Evolutionary conservation across 192 early-diverging fungal genomes (phyloP), one percentile per base, ranked within the genome.

Genomic region (Pilaira anomala): DNA sequence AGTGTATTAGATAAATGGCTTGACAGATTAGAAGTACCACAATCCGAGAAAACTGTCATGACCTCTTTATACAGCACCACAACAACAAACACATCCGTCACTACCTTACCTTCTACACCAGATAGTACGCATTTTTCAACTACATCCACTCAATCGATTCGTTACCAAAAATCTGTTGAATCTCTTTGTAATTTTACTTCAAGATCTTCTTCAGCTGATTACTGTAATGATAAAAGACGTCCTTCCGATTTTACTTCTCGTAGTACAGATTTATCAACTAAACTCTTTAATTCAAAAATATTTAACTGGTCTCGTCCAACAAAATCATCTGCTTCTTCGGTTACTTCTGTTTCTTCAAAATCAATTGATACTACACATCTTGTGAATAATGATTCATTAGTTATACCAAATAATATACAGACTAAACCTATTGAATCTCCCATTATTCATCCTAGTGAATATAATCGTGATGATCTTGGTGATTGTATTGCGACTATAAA

Each of bases 1-100:
- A 73, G 71, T 46, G 66, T 73, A 13, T 52, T 73, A 7, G 71
- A 73, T 29, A 73, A 73, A 40, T 73, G 71, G 71, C 45, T 73
- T 16, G 66, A 73, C 8, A 40, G 65, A 11, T 59, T 73, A 9
- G 71, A 73, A 11, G 49, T 73, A 13, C 41, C 53, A 6, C 33
- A 36, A 36, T 1, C 33, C 11, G 33, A 36, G 6, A 54, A 5
- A 8, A 54, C 3, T 52, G 25, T 8, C n/a, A 25, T 24, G n/a
- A 26, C 50, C 5, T 3, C 50, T 8, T 25, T 24, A 9, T 24
- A 33, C 21, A 5, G 1, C 49, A 3, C 7, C 21, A 51, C 7
- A 16, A 24, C 1, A 9, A 11, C 11, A n/a, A 21, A 26, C 25
- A n/a, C 22, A 9, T 52, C 50, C 21, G 1, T 11, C 22, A 16